Evolutionary conservation across 2,329 filamentous ascomycete species (phyloP).

Genomic region (Talaromyces rugulosus): DNA sequence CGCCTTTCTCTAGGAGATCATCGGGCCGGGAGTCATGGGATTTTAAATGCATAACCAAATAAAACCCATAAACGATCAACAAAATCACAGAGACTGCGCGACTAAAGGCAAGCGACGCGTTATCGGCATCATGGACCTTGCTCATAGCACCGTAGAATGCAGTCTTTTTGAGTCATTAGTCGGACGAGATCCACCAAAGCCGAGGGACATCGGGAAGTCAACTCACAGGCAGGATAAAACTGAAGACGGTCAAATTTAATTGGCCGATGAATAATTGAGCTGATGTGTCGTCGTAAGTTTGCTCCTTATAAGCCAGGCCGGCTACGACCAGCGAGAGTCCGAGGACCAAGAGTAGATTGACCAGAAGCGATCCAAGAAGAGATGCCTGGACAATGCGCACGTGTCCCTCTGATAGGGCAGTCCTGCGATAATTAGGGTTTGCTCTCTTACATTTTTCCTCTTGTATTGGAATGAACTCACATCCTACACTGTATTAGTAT

Average conservation of each 20-base stretch:
- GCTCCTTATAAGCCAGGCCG: slow-evolving; percentile 75
- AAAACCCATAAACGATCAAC: slow-evolving; percentile 3
- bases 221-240: slow-evolving; percentile 73
- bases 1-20: not conserved
- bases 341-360: slow-evolving; percentile 78
- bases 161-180: not conserved
- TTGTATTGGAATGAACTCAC: not conserved
- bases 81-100: slow-evolving; percentile 47
- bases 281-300: slow-evolving; percentile 88
- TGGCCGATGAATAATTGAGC: slow-evolving; percentile 91
- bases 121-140: slow-evolving; percentile 57
- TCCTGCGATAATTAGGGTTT: not conserved
- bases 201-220: slow-evolving; percentile 32
- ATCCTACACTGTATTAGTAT: not conserved
- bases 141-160: slow-evolving; percentile 67
- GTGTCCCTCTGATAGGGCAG: slow-evolving; percentile 51
- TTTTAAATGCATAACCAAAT: slow-evolving; percentile 16
- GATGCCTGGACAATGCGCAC: slow-evolving; percentile 87
- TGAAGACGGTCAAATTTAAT: slow-evolving; percentile 81
- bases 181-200: not conserved
- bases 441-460: not conserved
- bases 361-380: slow-evolving; percentile 76
- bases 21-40: not conserved
- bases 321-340: slow-evolving; percentile 84
- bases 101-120: slow-evolving; percentile 70